Conservation (phyloP, 2,329 filamentous ascomycete genomes). For the Alternaria consortialis region DNA sequence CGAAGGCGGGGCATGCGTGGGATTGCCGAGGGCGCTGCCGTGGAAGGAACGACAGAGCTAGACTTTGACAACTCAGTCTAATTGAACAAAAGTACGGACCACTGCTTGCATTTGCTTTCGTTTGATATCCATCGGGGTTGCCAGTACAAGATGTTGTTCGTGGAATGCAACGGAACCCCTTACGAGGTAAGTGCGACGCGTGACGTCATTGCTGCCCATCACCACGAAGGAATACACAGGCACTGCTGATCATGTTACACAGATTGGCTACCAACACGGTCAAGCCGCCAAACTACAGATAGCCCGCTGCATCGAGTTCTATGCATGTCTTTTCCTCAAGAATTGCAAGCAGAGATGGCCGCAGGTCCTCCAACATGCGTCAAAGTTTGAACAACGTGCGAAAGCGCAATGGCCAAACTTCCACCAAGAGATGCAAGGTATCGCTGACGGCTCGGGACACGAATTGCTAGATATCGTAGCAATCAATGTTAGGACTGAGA, state of each 20-base stretch:
- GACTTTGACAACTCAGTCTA: background rate
- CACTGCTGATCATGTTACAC: background rate
- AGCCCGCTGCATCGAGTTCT: constrained; percentile 57
- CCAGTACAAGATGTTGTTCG: constrained; percentile 47
- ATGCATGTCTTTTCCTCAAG: constrained; percentile 57
- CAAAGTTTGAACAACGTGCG: constrained; percentile 59
- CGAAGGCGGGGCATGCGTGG: constrained; percentile 21
- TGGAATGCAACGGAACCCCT: constrained; percentile 55
- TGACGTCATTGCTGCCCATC: constrained; percentile 24
- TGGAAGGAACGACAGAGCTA: background rate
- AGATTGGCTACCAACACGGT: constrained; percentile 63
- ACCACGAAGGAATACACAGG: background rate
- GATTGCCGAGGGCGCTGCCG: constrained; percentile 6
- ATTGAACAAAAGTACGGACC: background rate
- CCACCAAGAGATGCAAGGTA: constrained; percentile 59
- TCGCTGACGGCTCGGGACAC: constrained; percentile 61
- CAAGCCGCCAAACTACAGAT: constrained; percentile 52
- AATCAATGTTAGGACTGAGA: constrained; percentile 67
- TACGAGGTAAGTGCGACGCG: constrained; percentile 49
- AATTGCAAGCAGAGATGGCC: constrained; percentile 60
- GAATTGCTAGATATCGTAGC: constrained; percentile 64
- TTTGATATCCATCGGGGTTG: background rate
- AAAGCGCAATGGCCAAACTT: constrained; percentile 54
- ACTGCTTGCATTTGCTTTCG: background rate
- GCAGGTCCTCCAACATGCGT: constrained; percentile 56